Evolutionary conservation across 2,329 filamentous ascomycete species (phyloP), one percentile per base, ranked within the genome.

Genomic region (Ceratocystis destructans): DNA sequence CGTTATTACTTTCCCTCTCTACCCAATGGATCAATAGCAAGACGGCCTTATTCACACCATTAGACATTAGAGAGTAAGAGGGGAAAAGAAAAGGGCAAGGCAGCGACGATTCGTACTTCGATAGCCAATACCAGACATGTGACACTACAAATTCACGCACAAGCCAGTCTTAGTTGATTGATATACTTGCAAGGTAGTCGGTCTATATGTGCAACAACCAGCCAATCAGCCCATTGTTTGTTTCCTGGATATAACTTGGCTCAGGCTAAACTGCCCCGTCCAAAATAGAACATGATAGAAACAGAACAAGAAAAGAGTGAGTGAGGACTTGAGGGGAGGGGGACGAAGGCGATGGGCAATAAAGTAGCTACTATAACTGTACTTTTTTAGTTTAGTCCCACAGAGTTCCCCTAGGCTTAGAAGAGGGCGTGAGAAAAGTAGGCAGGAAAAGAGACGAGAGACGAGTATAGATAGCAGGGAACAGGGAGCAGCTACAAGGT

Each of bases 231-330:
- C 53, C 15, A 20, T 41, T 55, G 20, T 55, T 7, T 17, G 17
- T 12, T 57, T 57, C 10, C 53, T 57, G 53, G 53, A 57, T 57
- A 57, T 31, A 22, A 8, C 22, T 57, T 57, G 22, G 15, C 22
- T 20, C 17, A 31, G 22, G 53, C 53, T 31, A 33, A 31, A 12
- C 25, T 57, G 50, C 25, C 50, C 50, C 50, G 8, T 57, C 22
- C 28, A 57, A 28, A 57, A 57, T 57, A 57, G 53, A 57, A 57
- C 53, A 15, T 31, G 22, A 28, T 57, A 31, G 53, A 57, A 57
- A 31, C 53, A 57, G 22, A 41, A 8, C 53, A n/a, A 28, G n/a
- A 55, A 25, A 20, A 25, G 25, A 57, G 28, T 3, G 25, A 57
- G 28, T 3, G n/a, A 22, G 22, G 22, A 22, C 22, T 7, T 50